These are phyloP conservation scores for Wickerhamomyces chambardii DNA, from an alignment of 805 yeast genomes.

Conservation along the genomic window DNA sequence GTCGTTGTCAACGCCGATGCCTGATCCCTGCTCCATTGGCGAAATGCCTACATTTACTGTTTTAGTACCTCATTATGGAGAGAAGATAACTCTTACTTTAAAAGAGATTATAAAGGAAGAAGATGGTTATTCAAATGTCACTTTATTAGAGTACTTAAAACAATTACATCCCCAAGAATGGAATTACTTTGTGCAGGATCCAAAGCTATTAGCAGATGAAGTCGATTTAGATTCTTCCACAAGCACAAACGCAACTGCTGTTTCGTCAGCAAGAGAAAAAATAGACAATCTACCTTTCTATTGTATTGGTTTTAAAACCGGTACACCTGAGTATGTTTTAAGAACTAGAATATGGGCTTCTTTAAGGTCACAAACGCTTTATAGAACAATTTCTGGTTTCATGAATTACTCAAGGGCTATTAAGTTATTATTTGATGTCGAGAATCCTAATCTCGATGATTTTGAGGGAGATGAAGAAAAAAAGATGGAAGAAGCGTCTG, in stretches of 20 bases:
- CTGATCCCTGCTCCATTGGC: constrained; percentile 55
- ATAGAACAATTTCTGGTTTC: constrained; percentile 67
- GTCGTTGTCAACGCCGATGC: constrained; percentile 81
- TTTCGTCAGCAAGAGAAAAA: constrained; percentile 5
- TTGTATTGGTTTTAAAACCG: constrained; percentile 55
- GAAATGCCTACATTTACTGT: constrained; percentile 81
- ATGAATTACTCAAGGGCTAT: constrained; percentile 63
- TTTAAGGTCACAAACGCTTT: constrained; percentile 62
- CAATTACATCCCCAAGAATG: constrained; percentile 59
- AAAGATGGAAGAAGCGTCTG: constrained; percentile 35
- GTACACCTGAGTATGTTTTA: constrained; percentile 47
- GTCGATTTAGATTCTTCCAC: constrained; percentile 19
- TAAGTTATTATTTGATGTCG: constrained; percentile 53
- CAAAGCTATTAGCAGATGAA: constrained; percentile 47
- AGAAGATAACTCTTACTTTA: constrained; percentile 67
- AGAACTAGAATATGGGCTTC: constrained; percentile 77
- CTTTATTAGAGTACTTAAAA: constrained; percentile 63
- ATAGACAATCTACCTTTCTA: constrained; percentile 45
- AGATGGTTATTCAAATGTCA: constrained; percentile 50
- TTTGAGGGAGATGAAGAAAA: constrained; percentile 23
- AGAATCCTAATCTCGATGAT: constrained; percentile 31
- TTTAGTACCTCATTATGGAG: constrained; percentile 79
- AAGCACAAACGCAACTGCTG: background rate
- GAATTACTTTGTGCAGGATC: constrained; percentile 60
- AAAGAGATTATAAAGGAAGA: constrained; percentile 72